phyloP scores from a whole-genome alignment of 108 stramenopile genomes.

The Nannochloropsis oceanica region DNA sequence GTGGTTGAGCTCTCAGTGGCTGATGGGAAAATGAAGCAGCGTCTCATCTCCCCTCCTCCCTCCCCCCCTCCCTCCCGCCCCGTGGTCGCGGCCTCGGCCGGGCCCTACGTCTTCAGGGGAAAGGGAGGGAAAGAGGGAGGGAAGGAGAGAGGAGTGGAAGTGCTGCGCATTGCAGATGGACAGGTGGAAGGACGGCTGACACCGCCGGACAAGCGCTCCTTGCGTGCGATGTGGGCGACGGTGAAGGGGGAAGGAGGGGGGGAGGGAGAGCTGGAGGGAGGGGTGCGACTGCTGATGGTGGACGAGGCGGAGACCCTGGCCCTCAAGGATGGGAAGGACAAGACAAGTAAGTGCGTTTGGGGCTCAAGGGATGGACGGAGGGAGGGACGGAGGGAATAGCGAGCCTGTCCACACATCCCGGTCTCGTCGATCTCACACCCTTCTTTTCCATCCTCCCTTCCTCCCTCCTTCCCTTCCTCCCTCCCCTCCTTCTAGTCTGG shows the following conservation, averaged over 20 bases:
- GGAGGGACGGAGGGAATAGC: background rate
- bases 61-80: background rate
- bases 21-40: background rate
- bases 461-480: background rate
- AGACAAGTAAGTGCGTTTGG: background rate
- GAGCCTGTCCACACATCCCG: background rate
- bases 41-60: background rate
- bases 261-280: background rate
- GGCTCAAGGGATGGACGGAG: background rate
- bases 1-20: background rate
- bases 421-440: too few species aligned
- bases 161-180: background rate
- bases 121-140: too few species aligned
- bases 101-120: background rate
- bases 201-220: background rate
- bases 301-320: background rate
- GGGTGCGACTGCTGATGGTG: background rate
- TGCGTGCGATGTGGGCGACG: background rate
- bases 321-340: background rate
- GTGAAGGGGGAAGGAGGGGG: background rate
- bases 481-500: background rate
- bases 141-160: background rate
- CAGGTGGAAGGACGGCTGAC: background rate
- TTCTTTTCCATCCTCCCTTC: background rate
- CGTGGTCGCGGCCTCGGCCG: background rate